Evolutionary conservation across 257 asterid genomes (phyloP), one percentile per base, ranked within the genome.

Genomic region (Forsythia viridissima): DNA sequence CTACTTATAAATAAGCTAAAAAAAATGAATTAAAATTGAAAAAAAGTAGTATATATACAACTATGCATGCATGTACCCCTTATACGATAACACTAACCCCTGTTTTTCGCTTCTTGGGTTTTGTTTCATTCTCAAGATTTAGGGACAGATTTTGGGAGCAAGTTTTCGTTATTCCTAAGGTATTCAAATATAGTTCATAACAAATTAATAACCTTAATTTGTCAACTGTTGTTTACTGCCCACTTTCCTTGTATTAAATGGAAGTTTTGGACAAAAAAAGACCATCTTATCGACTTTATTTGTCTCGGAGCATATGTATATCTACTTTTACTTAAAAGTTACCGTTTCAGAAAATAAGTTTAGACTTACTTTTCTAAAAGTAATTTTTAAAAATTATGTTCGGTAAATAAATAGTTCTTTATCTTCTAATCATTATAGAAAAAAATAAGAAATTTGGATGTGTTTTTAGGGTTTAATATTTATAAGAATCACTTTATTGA

Each of bases 91-190:
- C 70, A 63, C 70, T 63, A 63, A 63, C 70, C 70, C 70, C 70
- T 63, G 70, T 63, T 30, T 63, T 63, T 39, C 70, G 70, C 70
- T 21, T 63, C 70, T 63, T 21, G 70, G 70, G 70, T 63, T 30
- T 63, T 10, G 70, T 63, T 4, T 30, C 70, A 3, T 24, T 24
- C 70, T 63, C 70, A 11, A 24, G 0, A 15, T 63, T 63, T 21
- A 3, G 40, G 70, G 70, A 63, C 70, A 63, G 2, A 30, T 24
- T 61, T 24, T 24, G 37, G 70, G 11, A 8, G 39, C 70, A 24
- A 63, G 3, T 63, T 63, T 30, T 30, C 70, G 39, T 63, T 63
- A 63, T 63, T 30, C 40, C 7, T 63, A 63, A 30, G 38, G 15
- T 21, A 63, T 30, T 30, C 16, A 8, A 20, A n/a, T 59, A 24